Conservation (phyloP, 2,329 filamentous ascomycete genomes). For the Microdochium nivale region DNA sequence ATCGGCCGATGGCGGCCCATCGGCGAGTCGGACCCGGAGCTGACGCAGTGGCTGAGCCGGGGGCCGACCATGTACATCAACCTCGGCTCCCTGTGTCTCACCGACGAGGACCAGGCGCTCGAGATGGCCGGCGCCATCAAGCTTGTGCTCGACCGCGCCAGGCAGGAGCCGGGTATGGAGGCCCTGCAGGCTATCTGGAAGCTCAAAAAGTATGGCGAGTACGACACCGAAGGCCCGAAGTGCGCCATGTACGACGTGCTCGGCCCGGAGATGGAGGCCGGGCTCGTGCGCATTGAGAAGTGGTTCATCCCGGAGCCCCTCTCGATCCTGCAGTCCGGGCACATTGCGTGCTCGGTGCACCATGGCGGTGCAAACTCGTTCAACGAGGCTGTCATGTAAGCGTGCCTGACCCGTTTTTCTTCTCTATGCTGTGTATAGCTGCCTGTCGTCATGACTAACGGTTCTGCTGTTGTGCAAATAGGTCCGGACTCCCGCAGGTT, state of each 20-base stretch:
- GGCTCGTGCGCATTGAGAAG: constrained; percentile 24
- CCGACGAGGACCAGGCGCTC: constrained; percentile 22
- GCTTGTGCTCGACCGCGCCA: constrained; percentile 20
- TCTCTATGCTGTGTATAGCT: too few relatives aligned
- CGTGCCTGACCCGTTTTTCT: background rate
- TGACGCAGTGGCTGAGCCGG: constrained; percentile 31
- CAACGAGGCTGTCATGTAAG: constrained; percentile 26
- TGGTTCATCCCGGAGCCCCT: constrained; percentile 31
- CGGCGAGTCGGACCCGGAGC: constrained; percentile 25
- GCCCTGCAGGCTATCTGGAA: constrained; percentile 25
- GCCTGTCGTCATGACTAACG: too few relatives aligned
- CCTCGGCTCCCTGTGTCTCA: constrained; percentile 30
- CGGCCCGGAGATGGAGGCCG: constrained; percentile 14
- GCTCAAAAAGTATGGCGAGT: constrained; percentile 10
- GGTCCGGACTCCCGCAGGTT: constrained; percentile 34
- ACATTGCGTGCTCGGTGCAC: constrained; percentile 30
- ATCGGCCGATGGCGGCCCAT: constrained; percentile 24
- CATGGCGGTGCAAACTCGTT: constrained; percentile 39
- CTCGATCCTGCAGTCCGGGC: constrained; percentile 24
- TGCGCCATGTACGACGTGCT: constrained; percentile 12
- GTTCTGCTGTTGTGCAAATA: too few relatives aligned
- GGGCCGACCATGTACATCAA: constrained; percentile 38
- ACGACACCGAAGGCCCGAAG: background rate
- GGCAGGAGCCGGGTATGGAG: constrained; percentile 1
- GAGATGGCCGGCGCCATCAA: constrained; percentile 29